Percentiles rank a stretch among this genome's conserved stretches.
Conservation (phyloP, 129 eudicot species). For the Rutidosis leptorrhynchoides region DNA sequence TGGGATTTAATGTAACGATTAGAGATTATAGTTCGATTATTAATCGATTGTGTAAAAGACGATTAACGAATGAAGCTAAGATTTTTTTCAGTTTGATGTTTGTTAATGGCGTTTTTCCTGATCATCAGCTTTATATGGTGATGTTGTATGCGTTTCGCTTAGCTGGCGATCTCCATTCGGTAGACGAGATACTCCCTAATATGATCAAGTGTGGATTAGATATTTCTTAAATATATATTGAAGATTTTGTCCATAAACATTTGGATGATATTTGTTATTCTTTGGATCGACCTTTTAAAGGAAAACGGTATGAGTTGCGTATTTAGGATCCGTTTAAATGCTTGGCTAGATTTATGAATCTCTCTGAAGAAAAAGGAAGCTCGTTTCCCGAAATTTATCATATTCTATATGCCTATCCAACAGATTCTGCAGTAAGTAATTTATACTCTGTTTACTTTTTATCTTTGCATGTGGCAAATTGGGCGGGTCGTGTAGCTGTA, state of each 20-base stretch:
- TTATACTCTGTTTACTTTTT: not conserved
- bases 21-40: conserved; percentile 73
- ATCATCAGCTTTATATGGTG: conserved; percentile 46
- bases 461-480: not conserved
- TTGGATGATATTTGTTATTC: conserved; percentile 85
- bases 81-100: conserved; percentile 57
- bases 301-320: conserved; percentile 80
- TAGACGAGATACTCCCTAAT: conserved; percentile 37
- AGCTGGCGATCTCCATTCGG: conserved; percentile 37
- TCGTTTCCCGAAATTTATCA: conserved; percentile 66
- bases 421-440: conserved; percentile 42
- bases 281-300: conserved; percentile 93
- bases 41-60: conserved; percentile 78
- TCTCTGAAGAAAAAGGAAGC: conserved; percentile 72
- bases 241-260: conserved; percentile 40
- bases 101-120: conserved; percentile 49
- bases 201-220: conserved; percentile 56
- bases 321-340: conserved; percentile 98
- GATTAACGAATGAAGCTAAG: conserved; percentile 56
- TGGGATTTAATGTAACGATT: conserved; percentile 55
- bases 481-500: no score
- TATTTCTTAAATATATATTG: conserved; percentile 25
- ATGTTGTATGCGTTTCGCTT: conserved; percentile 38
- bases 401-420: conserved; percentile 76
- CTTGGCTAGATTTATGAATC: conserved; percentile 75